Base-by-base conservation (phyloP, 2,329 filamentous ascomycete genomes). In the Penicillium sp. region DNA sequence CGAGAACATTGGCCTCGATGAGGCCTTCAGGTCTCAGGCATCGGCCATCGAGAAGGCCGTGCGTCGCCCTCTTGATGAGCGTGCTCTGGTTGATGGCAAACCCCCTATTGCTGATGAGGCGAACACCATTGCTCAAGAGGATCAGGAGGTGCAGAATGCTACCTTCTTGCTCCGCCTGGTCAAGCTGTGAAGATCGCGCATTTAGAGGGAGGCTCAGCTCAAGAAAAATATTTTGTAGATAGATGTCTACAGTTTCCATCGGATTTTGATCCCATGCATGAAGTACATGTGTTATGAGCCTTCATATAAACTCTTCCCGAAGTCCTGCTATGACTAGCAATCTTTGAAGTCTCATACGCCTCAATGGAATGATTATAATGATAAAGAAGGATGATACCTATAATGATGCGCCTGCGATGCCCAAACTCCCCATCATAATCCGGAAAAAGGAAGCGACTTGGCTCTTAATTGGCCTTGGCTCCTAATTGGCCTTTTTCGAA, bases 141-240 rank as follows among this genome's bases (percentile, higher is more conserved):
- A 93, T 68, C 89, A 94, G 67, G 89, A 94, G 72, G 82, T 95
- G 54, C 88, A 92, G 66, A 89, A 89, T 68, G 89, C 90, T 6
- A 91, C 84, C 1, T 89, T 93, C 74, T 74, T 90, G 75, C 74
- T 95, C 68, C 83, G 89, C 62, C 71, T 95, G 61, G 76, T 93
- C 54, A 90, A 86, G 75, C 70, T 95, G 65, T 92, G 78, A 77
- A 65, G 23, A 31, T 29, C 18, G 12, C 8, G 16, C 10, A 29
- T 29, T 12, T 29, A 29, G 28, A 29, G 8, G 28, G 10, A 29
- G 28, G 5, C 10, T 29, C 28, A 29, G 28, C 16, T 31, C 28
- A 26, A 12, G 31, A 39, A 33, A 45, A 39, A 26, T 7, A 45
- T 18, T 6, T 13, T 39, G 21, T 54, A 58, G 48, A 52, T 49